Conservation (phyloP, 1,284 basidiomycete species). For the Golubevia pallescens region DNA sequence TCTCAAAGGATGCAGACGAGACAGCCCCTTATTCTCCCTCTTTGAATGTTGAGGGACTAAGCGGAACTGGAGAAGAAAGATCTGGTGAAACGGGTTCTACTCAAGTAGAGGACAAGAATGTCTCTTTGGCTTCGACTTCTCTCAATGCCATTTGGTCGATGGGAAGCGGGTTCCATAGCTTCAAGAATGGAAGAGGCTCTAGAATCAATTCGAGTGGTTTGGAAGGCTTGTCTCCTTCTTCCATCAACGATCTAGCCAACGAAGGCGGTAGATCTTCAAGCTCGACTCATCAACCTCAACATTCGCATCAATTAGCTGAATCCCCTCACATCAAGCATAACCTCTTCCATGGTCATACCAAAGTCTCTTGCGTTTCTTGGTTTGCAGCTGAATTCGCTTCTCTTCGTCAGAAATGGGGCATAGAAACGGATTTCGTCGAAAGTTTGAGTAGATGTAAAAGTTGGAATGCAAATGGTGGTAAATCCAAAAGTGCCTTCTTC, state of each 20-base stretch:
- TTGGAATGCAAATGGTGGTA: conserved; percentile 43
- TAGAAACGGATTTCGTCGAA: conserved; percentile 33
- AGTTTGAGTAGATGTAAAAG: conserved; percentile 39
- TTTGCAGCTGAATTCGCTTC: conserved; percentile 53
- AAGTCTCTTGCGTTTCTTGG: conserved; percentile 55
- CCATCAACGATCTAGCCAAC: too few species aligned
- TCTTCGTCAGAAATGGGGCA: conserved; percentile 40
- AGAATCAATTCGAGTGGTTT: background rate
- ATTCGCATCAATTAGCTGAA: conserved; percentile 11
- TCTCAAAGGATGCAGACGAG: conserved; percentile 7
- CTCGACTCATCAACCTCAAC: background rate
- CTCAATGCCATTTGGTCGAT: conserved; percentile 9
- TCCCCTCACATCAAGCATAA: conserved; percentile 53
- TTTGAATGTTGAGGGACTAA: background rate
- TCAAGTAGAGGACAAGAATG: background rate
- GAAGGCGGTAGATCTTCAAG: too few species aligned
- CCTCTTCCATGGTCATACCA: conserved; percentile 32
- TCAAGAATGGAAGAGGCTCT: background rate
- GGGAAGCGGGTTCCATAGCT: conserved; percentile 7
- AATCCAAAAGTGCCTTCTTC: conserved; percentile 45
- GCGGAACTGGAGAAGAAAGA: background rate
- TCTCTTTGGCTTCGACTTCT: background rate
- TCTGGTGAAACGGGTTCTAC: background rate
- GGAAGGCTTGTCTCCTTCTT: background rate
- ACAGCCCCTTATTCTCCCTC: background rate